phyloP scores from a whole-genome alignment of 441 rosid genomes.

The Kokia cookei region DNA sequence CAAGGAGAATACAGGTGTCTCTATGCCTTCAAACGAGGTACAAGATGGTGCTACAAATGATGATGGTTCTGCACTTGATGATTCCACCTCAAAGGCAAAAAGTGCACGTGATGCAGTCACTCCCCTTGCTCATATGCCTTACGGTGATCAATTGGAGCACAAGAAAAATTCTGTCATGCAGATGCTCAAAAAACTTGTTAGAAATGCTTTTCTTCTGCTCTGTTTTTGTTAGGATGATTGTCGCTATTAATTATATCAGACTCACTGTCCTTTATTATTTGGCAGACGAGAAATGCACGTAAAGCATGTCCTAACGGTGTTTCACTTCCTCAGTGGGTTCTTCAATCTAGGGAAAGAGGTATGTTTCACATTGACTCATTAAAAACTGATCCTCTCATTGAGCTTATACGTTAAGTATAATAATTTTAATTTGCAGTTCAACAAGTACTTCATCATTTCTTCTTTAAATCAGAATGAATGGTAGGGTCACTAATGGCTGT shows the following conservation, averaged over 20 bases:
- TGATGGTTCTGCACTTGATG: slow-evolving; percentile 20
- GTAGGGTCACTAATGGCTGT: not conserved
- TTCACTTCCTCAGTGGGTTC: slow-evolving; percentile 82
- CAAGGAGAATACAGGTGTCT: slow-evolving; percentile 17
- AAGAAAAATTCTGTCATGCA: slow-evolving; percentile 54
- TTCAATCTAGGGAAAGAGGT: slow-evolving; percentile 82
- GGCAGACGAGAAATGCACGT: slow-evolving; percentile 86
- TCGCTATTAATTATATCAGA: slow-evolving; percentile 9
- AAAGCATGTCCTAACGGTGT: slow-evolving; percentile 78
- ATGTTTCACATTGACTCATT: slow-evolving; percentile 13
- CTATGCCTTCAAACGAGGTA: slow-evolving; percentile 5
- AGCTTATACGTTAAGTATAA: not conserved
- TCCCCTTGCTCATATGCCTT: slow-evolving; percentile 65
- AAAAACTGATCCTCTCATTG: not conserved
- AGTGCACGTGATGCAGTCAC: slow-evolving; percentile 82
- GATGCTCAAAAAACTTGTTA: slow-evolving; percentile 67
- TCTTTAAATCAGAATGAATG: not conserved
- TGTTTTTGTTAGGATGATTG: not conserved
- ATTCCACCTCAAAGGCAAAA: slow-evolving; percentile 32
- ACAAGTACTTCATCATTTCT: not conserved
- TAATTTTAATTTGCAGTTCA: not conserved
- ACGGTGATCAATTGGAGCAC: slow-evolving; percentile 63
- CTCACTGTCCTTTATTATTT: slow-evolving; percentile 18
- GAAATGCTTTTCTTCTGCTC: slow-evolving; percentile 8
- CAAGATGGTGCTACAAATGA: slow-evolving; percentile 26